These are phyloP conservation scores for Phytophthora fragariae DNA, from an alignment of 352 stramenopile species.

Conservation along the genomic window DNA sequence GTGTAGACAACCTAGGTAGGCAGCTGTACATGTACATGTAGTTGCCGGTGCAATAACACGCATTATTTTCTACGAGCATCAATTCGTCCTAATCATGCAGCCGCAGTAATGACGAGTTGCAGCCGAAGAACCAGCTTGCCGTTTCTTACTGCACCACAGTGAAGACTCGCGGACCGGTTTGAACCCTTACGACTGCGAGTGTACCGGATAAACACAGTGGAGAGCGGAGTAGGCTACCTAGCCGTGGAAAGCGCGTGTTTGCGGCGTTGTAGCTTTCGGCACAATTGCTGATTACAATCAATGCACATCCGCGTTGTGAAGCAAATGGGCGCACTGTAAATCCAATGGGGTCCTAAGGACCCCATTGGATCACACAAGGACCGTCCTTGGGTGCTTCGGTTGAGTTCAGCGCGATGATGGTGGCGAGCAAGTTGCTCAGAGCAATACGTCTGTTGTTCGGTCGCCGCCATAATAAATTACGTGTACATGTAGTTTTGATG, in stretches of 20 bases:
- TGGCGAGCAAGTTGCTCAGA: background rate
- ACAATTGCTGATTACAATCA: background rate
- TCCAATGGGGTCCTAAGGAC: background rate
- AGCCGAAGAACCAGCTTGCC: constrained; percentile 6
- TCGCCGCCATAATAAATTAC: background rate
- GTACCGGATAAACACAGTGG: too few species aligned
- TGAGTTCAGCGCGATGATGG: background rate
- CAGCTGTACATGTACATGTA: too few species aligned
- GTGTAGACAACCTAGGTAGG: too few species aligned
- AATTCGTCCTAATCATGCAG: background rate
- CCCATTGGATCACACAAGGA: too few species aligned
- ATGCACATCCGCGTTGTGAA: background rate
- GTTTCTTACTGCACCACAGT: constrained; percentile 3
- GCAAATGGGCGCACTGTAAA: background rate
- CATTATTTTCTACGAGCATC: background rate
- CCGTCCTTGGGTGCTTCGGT: background rate
- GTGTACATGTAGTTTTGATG: background rate
- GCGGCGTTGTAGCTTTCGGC: background rate
- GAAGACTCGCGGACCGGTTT: background rate
- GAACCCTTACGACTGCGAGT: too few species aligned
- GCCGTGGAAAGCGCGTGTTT: background rate
- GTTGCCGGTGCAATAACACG: too few species aligned
- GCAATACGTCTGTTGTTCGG: background rate
- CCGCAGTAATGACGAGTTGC: background rate
- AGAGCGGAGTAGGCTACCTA: too few species aligned